phyloP scores from a whole-genome alignment of 306 rosid genomes.

The Lathyrus sativus region DNA sequence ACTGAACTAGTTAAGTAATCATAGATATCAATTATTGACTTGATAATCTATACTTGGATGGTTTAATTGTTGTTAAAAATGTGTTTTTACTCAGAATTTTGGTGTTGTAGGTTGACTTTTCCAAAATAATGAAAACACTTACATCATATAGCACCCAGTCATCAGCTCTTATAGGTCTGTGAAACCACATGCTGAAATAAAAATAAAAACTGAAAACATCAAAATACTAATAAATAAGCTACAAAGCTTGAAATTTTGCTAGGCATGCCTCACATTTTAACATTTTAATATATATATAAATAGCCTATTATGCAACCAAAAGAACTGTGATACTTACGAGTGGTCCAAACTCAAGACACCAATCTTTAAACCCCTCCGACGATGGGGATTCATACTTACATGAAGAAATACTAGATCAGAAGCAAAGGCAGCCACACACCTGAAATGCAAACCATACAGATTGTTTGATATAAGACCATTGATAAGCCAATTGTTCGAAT shows the following conservation, averaged over 20 bases:
- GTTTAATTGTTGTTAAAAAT: constrained; percentile 19
- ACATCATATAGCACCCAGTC: constrained; percentile 89
- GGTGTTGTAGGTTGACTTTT: background rate
- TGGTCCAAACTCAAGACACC: constrained; percentile 85
- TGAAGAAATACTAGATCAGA: constrained; percentile 82
- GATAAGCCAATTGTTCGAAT: constrained; percentile 1
- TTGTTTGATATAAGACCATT: constrained; percentile 17
- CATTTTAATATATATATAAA: constrained; percentile 30
- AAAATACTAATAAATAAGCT: constrained; percentile 1
- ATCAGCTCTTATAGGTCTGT: constrained; percentile 84
- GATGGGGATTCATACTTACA: constrained; percentile 82
- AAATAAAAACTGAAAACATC: constrained; percentile 18
- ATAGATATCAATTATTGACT: background rate
- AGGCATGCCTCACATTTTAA: constrained; percentile 17
- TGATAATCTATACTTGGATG: constrained; percentile 12
- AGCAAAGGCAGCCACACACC: constrained; percentile 91
- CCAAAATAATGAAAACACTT: constrained; percentile 37
- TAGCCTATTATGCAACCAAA: constrained; percentile 8
- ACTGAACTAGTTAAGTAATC: constrained; percentile 4
- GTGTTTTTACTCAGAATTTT: constrained; percentile 11
- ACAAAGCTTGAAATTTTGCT: constrained; percentile 22
- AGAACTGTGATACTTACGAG: constrained; percentile 63
- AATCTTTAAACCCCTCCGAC: constrained; percentile 61
- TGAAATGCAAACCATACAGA: constrained; percentile 44
- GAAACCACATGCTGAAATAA: constrained; percentile 83